Conservation (phyloP, 2,329 filamentous ascomycete species). For the Fusarium miscanthi region DNA sequence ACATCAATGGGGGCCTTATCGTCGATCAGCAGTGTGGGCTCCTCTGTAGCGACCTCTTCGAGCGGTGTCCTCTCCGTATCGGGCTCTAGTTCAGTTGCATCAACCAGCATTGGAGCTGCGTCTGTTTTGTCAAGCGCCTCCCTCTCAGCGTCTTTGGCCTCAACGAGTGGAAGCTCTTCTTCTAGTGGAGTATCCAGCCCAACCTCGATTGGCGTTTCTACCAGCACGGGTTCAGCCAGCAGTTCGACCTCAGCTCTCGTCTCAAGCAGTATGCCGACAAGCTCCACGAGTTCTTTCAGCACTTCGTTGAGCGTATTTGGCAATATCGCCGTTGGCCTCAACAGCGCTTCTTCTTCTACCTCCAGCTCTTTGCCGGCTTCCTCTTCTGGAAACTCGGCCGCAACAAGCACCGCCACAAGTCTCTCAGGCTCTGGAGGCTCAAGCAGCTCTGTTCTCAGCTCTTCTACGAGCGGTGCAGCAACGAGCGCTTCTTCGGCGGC, state of each 20-base stretch:
- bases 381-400: background rate
- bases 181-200: background rate
- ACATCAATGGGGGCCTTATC: background rate
- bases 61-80: accelerated
- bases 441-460: background rate
- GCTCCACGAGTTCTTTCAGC: background rate
- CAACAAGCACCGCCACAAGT: background rate
- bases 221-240: background rate
- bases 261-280: background rate
- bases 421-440: background rate
- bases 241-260: accelerated
- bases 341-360: background rate
- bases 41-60: background rate
- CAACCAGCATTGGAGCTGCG: accelerated
- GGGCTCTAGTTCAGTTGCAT: too few species aligned
- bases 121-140: accelerated
- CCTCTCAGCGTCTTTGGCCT: accelerated
- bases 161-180: accelerated
- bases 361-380: accelerated
- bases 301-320: background rate
- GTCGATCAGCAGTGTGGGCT: background rate
- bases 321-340: background rate
- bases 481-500: background rate
- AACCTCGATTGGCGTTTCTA: background rate
- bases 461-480: background rate